Percentiles rank a stretch among this genome's conserved stretches.
These are phyloP conservation scores for Pythium vanterpoolii DNA, from an alignment of 352 stramenopile genomes.

Conservation along the genomic window DNA sequence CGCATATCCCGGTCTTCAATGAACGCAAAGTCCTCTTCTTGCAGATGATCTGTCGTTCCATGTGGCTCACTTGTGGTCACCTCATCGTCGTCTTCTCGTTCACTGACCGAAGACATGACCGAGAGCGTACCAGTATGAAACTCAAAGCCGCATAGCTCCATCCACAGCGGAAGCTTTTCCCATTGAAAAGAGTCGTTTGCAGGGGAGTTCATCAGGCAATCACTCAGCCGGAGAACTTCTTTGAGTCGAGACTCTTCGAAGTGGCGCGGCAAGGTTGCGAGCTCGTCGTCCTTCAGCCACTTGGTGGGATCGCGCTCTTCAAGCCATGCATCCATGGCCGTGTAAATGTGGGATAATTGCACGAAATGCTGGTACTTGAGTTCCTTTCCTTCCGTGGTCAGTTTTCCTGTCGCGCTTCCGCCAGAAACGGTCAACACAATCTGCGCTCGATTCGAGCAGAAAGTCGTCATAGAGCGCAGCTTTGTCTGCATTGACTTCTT, in stretches of 20 bases:
- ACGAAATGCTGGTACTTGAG: constrained; percentile 29
- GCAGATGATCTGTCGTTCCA: constrained; percentile 17
- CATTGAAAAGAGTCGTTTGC: constrained; percentile 34
- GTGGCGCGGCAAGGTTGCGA: constrained; percentile 64
- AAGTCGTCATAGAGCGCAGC: constrained; percentile 27
- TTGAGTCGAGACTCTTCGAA: constrained; percentile 69
- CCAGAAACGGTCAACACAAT: constrained; percentile 21
- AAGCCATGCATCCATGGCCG: constrained; percentile 85
- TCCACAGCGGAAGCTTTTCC: constrained; percentile 59
- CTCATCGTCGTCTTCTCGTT: constrained; percentile 5
- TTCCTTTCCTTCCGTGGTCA: constrained; percentile 29
- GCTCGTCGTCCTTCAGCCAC: constrained; percentile 72
- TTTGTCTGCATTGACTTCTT: constrained; percentile 30
- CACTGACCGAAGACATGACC: not conserved
- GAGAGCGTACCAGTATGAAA: constrained; percentile 35
- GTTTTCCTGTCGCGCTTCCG: constrained; percentile 12
- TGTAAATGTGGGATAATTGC: constrained; percentile 38
- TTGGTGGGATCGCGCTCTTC: constrained; percentile 77
- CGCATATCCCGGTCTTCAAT: constrained; percentile 71
- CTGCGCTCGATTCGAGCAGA: constrained; percentile 32
- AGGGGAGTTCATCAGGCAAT: constrained; percentile 39
- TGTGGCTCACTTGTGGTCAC: not conserved
- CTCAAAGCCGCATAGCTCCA: constrained; percentile 63
- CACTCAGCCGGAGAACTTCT: constrained; percentile 68
- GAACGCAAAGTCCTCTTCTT: constrained; percentile 78